Percentiles rank a stretch among this genome's conserved stretches.
Conservation (phyloP, 306 rosid genomes). For the Trifolium fragiferum region DNA sequence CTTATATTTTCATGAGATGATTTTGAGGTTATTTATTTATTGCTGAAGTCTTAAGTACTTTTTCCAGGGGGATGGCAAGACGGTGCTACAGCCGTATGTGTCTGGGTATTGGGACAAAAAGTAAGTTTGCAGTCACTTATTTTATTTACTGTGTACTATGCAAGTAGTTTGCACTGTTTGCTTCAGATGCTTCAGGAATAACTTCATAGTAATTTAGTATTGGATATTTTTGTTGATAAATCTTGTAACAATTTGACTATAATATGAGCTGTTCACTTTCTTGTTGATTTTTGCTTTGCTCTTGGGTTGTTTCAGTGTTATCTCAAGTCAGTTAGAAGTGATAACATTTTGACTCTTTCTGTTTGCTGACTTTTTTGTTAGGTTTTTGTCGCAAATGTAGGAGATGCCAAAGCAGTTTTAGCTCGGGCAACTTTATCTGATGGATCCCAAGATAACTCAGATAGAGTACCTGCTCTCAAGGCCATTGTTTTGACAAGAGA, state of each 20-base stretch:
- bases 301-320: constrained; percentile 14
- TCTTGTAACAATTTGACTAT: constrained; percentile 17
- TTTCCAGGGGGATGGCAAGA: constrained; percentile 91
- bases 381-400: constrained; percentile 86
- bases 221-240: constrained; percentile 5
- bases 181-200: constrained; percentile 22
- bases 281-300: constrained; percentile 20
- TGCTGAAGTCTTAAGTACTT: constrained; percentile 39
- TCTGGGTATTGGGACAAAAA: constrained; percentile 81
- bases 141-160: background rate
- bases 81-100: constrained; percentile 91
- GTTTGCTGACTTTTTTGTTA: constrained; percentile 43
- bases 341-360: constrained; percentile 13
- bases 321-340: background rate
- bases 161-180: constrained; percentile 14
- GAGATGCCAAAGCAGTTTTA: constrained; percentile 92
- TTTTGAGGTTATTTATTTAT: constrained; percentile 40
- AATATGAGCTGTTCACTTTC: background rate
- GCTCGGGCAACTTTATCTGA: constrained; percentile 66
- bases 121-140: constrained; percentile 51
- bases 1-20: constrained; percentile 28
- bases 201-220: background rate
- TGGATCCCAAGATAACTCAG: constrained; percentile 53
- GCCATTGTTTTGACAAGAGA: constrained; percentile 93
- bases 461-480: constrained; percentile 57